These are phyloP conservation scores for Fomitopsis schrenkii DNA, from an alignment of 1,284 basidiomycete species.

Conservation along the genomic window DNA sequence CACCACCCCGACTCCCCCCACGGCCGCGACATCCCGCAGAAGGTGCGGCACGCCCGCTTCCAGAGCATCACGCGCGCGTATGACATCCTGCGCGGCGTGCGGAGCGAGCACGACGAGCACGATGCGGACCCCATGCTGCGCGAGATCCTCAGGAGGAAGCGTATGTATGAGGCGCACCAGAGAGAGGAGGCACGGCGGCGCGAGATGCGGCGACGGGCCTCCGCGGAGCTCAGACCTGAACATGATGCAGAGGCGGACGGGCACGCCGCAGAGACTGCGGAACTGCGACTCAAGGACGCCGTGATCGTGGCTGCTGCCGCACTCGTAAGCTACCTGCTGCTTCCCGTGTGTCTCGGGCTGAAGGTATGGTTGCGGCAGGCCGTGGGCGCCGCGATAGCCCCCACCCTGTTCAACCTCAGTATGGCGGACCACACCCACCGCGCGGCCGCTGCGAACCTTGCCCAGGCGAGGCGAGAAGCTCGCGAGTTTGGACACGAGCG, in stretches of 20 bases:
- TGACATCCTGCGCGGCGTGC: slow-evolving; percentile 30
- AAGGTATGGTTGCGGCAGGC: slow-evolving; percentile 17
- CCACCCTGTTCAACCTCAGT: slow-evolving; percentile 19
- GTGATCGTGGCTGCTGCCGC: slow-evolving; percentile 32
- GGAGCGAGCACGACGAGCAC: not conserved
- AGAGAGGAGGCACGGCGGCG: slow-evolving; percentile 4
- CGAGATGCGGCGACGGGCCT: not conserved
- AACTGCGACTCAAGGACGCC: slow-evolving; percentile 33
- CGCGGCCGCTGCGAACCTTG: slow-evolving; percentile 37
- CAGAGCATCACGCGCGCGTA: slow-evolving; percentile 48
- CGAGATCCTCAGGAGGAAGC: slow-evolving; percentile 37
- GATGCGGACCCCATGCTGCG: slow-evolving; percentile 30
- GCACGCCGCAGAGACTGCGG: not conserved
- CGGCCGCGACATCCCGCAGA: slow-evolving; percentile 28
- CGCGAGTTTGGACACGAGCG: slow-evolving; percentile 36
- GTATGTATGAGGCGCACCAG: slow-evolving; percentile 17
- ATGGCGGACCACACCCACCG: slow-evolving; percentile 25
- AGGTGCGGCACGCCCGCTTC: slow-evolving; percentile 41
- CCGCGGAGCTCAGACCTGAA: not conserved
- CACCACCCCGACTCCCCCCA: slow-evolving; percentile 46
- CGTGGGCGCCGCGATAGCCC: slow-evolving; percentile 30
- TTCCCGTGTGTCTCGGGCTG: no score
- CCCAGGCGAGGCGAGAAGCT: slow-evolving; percentile 38
- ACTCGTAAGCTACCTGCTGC: not conserved
- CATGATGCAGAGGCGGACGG: slow-evolving; percentile 22